These are phyloP conservation scores for Dillenia suffruticosa DNA, from an alignment of 164 flowering plant species.

Conservation along the genomic window DNA sequence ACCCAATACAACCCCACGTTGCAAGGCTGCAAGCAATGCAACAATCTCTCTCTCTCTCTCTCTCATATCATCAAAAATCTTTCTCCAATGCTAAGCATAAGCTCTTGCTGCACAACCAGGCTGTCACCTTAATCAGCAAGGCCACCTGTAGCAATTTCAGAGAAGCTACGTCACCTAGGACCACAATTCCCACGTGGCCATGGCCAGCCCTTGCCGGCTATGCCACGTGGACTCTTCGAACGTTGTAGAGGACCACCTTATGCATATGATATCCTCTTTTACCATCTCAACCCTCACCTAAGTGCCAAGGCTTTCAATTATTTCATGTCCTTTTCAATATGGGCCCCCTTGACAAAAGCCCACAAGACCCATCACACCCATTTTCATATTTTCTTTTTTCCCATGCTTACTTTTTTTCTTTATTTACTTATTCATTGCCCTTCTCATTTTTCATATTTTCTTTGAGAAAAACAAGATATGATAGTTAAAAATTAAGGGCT, in stretches of 20 bases:
- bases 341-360: conserved; percentile 21
- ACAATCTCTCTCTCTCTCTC: background rate
- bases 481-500: background rate
- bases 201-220: conserved; percentile 33
- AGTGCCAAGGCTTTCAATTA: conserved; percentile 24
- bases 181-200: conserved; percentile 51
- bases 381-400: conserved; percentile 3
- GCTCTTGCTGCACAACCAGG: conserved; percentile 13
- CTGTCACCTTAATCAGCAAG: conserved; percentile 20
- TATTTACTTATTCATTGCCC: background rate
- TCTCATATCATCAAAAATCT: background rate
- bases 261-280: background rate
- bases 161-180: conserved; percentile 23
- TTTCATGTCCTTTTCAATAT: conserved; percentile 34
- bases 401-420: background rate
- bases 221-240: conserved; percentile 28
- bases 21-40: conserved; percentile 2
- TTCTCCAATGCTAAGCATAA: background rate
- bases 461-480: background rate
- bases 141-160: conserved; percentile 12
- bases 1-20: background rate
- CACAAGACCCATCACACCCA: conserved; percentile 3
- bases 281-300: background rate
- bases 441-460: background rate
- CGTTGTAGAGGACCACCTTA: conserved; percentile 28